phyloP scores from a whole-genome alignment of 208 protist genomes.

The Porcisia hertigi region DNA sequence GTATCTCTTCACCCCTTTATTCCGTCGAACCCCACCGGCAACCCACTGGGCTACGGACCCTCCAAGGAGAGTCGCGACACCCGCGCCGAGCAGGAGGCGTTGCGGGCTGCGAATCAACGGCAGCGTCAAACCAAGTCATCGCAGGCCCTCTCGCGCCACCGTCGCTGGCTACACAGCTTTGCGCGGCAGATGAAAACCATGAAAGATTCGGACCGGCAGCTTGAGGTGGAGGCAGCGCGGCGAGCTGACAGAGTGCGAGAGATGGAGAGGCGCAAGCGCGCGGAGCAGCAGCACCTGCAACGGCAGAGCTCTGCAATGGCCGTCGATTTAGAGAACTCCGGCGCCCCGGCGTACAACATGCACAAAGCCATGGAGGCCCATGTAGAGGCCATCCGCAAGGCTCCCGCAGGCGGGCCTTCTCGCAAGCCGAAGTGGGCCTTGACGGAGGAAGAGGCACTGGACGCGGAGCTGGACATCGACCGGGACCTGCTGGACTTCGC shows the following conservation, averaged over 20 bases:
- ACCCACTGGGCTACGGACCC: constrained; percentile 62
- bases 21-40: constrained; percentile 54
- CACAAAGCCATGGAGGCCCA: constrained; percentile 26
- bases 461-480: constrained; percentile 69
- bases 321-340: neutral
- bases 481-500: constrained; percentile 87
- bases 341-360: constrained; percentile 44
- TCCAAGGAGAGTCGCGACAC: constrained; percentile 54
- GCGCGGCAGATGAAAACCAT: constrained; percentile 79
- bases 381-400: constrained; percentile 14
- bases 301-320: neutral
- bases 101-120: constrained; percentile 58
- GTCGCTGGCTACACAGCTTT: constrained; percentile 86
- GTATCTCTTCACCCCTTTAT: constrained; percentile 43
- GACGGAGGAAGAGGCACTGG: constrained; percentile 90
- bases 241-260: constrained; percentile 47
- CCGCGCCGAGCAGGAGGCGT: constrained; percentile 45
- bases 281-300: constrained; percentile 21
- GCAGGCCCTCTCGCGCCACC: constrained; percentile 70
- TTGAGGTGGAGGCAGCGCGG: constrained; percentile 65
- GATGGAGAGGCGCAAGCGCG: constrained; percentile 26
- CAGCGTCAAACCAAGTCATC: constrained; percentile 44
- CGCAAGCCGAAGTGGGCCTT: constrained; percentile 91
- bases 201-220: constrained; percentile 70
- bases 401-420: constrained; percentile 7